Evolutionary conservation across 768 basidiomycete species (phyloP).

Genomic region (Suillus placidus): DNA sequence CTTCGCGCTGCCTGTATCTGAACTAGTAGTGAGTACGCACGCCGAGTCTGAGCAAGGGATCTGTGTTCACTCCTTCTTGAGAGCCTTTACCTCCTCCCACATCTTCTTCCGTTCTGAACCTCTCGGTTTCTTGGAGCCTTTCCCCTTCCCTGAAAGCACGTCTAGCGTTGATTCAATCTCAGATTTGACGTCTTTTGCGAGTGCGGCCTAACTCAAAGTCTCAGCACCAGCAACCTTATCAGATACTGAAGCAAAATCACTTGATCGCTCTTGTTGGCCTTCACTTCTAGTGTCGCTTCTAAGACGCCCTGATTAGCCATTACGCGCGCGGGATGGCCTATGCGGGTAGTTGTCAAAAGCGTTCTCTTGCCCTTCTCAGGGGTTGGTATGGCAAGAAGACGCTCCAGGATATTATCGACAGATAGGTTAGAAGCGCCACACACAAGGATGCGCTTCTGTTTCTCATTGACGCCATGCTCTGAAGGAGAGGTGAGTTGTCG

Average conservation of each 20-base stretch:
- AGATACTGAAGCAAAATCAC: slow-evolving; percentile 28
- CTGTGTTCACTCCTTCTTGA: slow-evolving; percentile 82
- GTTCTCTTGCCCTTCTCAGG: slow-evolving; percentile 47
- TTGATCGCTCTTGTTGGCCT: slow-evolving; percentile 75
- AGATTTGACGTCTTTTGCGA: slow-evolving; percentile 86
- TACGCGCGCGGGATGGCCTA: slow-evolving; percentile 95
- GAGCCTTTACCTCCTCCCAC: slow-evolving; percentile 84
- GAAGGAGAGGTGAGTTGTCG: slow-evolving; percentile 69
- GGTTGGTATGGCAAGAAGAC: slow-evolving; percentile 67
- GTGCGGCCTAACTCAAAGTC: slow-evolving; percentile 56
- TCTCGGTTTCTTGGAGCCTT: slow-evolving; percentile 70
- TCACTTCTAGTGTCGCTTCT: slow-evolving; percentile 70
- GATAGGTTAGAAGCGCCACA: slow-evolving; percentile 95
- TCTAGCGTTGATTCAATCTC: slow-evolving; percentile 77
- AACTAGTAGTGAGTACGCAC: slow-evolving; percentile 2
- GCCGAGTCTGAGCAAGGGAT: background rate
- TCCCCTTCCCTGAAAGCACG: slow-evolving; percentile 69
- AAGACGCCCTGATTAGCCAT: slow-evolving; percentile 70
- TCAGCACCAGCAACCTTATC: background rate
- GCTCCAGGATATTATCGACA: slow-evolving; percentile 93
- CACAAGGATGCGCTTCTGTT: slow-evolving; percentile 69
- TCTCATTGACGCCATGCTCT: slow-evolving; percentile 39
- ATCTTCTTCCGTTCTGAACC: slow-evolving; percentile 78
- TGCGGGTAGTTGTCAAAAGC: slow-evolving; percentile 69
- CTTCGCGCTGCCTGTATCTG: slow-evolving; percentile 89